Evolutionary conservation across 768 basidiomycete genomes (phyloP), one percentile per base, ranked within the genome.

Genomic region (Asterophora parasitica): DNA sequence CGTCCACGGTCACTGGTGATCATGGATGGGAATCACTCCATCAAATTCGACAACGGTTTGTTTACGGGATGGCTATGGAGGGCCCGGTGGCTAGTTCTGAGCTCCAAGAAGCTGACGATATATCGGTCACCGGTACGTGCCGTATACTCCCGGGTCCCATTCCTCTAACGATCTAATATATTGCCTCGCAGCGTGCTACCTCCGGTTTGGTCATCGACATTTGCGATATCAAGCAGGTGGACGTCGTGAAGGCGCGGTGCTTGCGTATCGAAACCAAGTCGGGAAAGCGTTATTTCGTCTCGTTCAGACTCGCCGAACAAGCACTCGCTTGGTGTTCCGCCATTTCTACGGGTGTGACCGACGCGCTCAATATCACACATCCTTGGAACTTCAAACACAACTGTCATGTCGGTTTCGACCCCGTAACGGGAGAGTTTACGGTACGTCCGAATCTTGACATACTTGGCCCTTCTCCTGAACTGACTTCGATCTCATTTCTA

Each of bases 31-130:
- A 68, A 67, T 36, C 84, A 82, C 46, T 75, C 74, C 55, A 70
- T 89, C 56, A 91, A 88, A 70, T 87, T 88, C 59, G 83, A 86
- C 59, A 83, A 86, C 48, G 85, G 86, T 0, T 44, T 65, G 9
- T 77, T 91, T 45, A 77, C 82, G 10, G 82, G 83, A 45, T 87
- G 83, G 71, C 70, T 88, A 40, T 91, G 88, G 79, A 75, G 78
- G 58, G 80, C 82, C 60, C 80, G 83, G 54, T 92, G 83, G 82
- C 65, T 92, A 37, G 76, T 88, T 6, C 68, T 93, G 50, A 80
- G 78, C 49, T 82, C 82, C 27, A 72, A 79, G 49, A 70, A 77
- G 23, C 64, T 93, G 28, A 74, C 76, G 35, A 78, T 92, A 56
- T 83, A 86, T 57, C 86, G 84, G 71, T 82, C 76, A 51, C 86